Evolutionary conservation across 331 rosid genomes (phyloP).

Genomic region (Ulmus americana): DNA sequence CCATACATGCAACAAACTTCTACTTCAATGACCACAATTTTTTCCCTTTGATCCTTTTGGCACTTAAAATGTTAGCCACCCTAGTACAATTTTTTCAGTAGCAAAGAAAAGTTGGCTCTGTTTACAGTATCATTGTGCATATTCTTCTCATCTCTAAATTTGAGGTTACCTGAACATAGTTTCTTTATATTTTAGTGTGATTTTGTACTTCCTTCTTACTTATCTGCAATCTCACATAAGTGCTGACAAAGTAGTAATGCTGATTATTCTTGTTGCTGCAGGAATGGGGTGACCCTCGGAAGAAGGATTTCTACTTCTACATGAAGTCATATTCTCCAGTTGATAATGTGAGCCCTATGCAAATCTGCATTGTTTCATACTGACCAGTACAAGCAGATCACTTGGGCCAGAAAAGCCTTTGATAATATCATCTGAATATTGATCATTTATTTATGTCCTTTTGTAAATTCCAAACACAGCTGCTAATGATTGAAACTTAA

Average conservation of each 20-base stretch:
- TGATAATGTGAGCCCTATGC: slow-evolving; percentile 63
- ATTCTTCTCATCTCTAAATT: background rate
- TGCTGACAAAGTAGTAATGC: slow-evolving; percentile 8
- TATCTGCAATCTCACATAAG: background rate
- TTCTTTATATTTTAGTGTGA: background rate
- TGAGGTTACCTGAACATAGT: background rate
- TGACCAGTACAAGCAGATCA: background rate
- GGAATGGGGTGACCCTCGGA: slow-evolving; percentile 96
- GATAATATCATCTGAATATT: background rate
- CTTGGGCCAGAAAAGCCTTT: background rate
- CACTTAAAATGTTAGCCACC: background rate
- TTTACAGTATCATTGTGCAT: background rate
- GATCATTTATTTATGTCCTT: slow-evolving; percentile 2
- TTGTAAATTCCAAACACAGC: background rate
- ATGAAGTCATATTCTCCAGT: slow-evolving; percentile 92
- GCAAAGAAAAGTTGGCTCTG: background rate
- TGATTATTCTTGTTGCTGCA: slow-evolving; percentile 31
- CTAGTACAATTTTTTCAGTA: slow-evolving; percentile 12
- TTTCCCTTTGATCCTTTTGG: no score
- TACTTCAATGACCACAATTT: no score
- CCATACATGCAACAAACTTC: no score
- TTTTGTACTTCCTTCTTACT: background rate
- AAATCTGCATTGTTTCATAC: background rate
- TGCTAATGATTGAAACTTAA: slow-evolving; percentile 5
- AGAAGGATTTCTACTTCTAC: slow-evolving; percentile 79